Conservation (phyloP, 2,329 filamentous ascomycete species). For the Alternaria triticina region DNA sequence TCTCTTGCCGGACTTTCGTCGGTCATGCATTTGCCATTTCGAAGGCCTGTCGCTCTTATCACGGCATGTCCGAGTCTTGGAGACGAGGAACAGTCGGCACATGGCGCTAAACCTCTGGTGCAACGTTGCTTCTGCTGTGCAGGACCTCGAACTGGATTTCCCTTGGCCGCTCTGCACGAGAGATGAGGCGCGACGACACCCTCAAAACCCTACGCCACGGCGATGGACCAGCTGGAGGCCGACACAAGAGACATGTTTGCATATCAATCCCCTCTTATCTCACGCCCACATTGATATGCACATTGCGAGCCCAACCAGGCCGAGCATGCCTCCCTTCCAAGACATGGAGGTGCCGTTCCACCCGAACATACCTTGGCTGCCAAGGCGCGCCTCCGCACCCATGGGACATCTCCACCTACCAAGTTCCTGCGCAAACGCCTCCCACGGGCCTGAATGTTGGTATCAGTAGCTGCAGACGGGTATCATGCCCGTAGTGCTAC, state of each 20-base stretch:
- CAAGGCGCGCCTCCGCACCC: constrained; percentile 1
- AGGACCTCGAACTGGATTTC: not conserved
- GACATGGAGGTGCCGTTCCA: not conserved
- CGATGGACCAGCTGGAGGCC: not conserved
- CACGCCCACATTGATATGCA: not conserved
- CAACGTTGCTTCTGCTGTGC: not conserved
- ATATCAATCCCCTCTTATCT: not conserved
- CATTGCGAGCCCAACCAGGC: not conserved
- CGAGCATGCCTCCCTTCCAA: not conserved
- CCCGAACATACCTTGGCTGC: not conserved
- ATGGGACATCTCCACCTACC: not conserved
- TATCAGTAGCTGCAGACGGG: not conserved
- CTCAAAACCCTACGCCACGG: not conserved
- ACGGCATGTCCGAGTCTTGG: not conserved
- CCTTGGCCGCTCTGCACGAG: not conserved
- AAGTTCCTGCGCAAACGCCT: not conserved
- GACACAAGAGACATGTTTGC: not conserved
- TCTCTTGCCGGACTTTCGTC: not conserved
- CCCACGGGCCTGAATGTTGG: not conserved
- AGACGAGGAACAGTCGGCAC: not conserved
- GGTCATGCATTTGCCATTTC: not conserved
- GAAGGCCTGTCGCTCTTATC: not conserved
- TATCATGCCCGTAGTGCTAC: not conserved
- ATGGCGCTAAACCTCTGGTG: not conserved
- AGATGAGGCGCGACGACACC: not conserved